These are phyloP conservation scores for Ceratobasidium sp. DNA, from an alignment of 1,284 basidiomycete species.

Conservation along the genomic window DNA sequence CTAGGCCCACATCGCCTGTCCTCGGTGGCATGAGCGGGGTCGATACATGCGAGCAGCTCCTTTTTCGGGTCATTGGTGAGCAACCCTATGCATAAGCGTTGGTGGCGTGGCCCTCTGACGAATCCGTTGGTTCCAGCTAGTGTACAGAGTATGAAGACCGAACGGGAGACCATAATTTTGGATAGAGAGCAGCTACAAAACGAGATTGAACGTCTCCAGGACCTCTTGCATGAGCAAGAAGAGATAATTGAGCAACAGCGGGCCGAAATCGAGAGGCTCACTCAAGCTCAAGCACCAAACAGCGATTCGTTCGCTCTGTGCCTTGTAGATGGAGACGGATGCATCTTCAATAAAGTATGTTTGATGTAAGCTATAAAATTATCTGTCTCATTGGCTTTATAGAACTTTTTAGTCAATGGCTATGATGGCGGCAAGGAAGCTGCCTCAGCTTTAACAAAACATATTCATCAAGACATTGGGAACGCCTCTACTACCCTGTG, in stretches of 20 bases:
- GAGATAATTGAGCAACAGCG: not conserved
- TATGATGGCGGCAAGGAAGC: constrained; percentile 35
- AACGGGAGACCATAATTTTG: not conserved
- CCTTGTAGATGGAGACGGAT: constrained; percentile 37
- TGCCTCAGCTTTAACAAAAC: constrained; percentile 35
- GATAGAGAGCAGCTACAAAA: constrained; percentile 1
- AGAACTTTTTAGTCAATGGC: constrained; percentile 35
- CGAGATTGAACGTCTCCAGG: constrained; percentile 16
- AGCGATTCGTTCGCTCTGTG: constrained; percentile 25
- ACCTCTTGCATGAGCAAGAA: not conserved
- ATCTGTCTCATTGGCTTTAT: not conserved
- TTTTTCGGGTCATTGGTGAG: constrained; percentile 36
- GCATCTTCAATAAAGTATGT: constrained; percentile 36
- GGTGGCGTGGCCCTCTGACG: not conserved
- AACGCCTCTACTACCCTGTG: constrained; percentile 24
- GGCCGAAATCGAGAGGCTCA: constrained; percentile 26
- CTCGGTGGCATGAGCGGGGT: not conserved
- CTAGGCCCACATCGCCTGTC: constrained; percentile 8
- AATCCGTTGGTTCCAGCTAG: not conserved
- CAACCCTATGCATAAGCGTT: no score
- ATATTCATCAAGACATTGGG: constrained; percentile 31
- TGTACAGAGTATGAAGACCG: constrained; percentile 31
- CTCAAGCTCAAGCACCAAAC: constrained; percentile 15
- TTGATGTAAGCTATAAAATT: not conserved
- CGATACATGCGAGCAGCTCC: constrained; percentile 25